Evolutionary conservation across 208 protist genomes (phyloP), one percentile per base, ranked within the genome.

Genomic region (Entamoeba moshkovskii): DNA sequence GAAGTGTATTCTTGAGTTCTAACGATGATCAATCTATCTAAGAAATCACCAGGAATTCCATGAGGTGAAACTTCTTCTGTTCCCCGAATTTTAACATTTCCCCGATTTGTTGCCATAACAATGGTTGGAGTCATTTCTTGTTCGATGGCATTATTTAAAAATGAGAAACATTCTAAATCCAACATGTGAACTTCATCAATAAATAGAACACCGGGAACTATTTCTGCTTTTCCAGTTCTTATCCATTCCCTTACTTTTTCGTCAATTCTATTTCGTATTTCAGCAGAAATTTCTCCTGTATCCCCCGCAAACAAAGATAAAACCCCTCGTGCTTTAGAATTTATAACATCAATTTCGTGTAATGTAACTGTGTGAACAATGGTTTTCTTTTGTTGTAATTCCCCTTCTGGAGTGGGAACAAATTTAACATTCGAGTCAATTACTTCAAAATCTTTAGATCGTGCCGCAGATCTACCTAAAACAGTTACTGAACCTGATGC

Each of bases 311-410:
- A 99, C 59, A 99, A 96, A 13, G 99, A 99, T 47, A 99, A 96
- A 95, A 99, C 99, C 38, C 99, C 99, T 94, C 96, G 95, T 3
- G 94, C 38, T n/a, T 95, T 47, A 52, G 97, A 98, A 97, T 99
- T 99, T 96, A 99, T 99, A 38, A 99, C 99, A 95, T 99, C 99
- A 93, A 99, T 99, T 96, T 99, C 99, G 95, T 99, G 99, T 49
- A 99, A 97, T 3, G 97, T 98, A 3, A 99, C 98, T 6, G 97
- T 99, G 97, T 99, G 99, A 66, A 99, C 98, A 29, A 99, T 98
- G 95, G 99, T 98, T 96, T 99, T 99, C 91, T 98, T 97, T 96
- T 99, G 99, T 94, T 99, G 98, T 45, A 99, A 97, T 96, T 99
- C 99, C 6, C 99, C 99, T 93, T 99, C 97, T 42, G 99, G 99